Percentiles rank a stretch among this genome's conserved stretches.
Evolutionary conservation across 2,329 filamentous ascomycete genomes (phyloP).

Genomic region (Fusarium sp.): DNA sequence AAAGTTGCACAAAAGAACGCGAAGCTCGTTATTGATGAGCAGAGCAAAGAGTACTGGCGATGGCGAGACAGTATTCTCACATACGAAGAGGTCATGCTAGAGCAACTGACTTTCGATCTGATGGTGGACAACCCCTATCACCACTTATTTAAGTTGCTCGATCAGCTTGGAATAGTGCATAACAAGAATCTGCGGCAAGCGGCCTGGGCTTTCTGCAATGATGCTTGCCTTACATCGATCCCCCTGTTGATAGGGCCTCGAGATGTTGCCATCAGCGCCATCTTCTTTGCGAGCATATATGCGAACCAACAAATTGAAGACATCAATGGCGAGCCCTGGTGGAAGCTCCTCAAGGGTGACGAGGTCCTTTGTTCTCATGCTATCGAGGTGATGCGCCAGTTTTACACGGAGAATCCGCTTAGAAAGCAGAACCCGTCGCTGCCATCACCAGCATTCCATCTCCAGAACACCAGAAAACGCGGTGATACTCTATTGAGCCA

Average conservation of each 20-base stretch:
- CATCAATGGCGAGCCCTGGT: conserved; percentile 83
- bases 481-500: conserved; percentile 56
- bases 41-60: conserved; percentile 97
- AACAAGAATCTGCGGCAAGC: conserved; percentile 86
- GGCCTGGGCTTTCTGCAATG: conserved; percentile 94
- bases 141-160: conserved; percentile 82
- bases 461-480: conserved; percentile 66
- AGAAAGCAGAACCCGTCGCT: conserved; percentile 65
- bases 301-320: conserved; percentile 81
- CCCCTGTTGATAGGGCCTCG: conserved; percentile 83
- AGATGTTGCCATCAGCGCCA: conserved; percentile 83
- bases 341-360: conserved; percentile 79
- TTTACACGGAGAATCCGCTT: conserved; percentile 72
- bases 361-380: conserved; percentile 76
- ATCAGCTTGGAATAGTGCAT: conserved; percentile 77
- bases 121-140: conserved; percentile 90
- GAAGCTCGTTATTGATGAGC: conserved; percentile 90
- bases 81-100: conserved; percentile 92
- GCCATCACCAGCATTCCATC: conserved; percentile 64
- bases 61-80: conserved; percentile 95
- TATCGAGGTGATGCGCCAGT: conserved; percentile 79
- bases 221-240: conserved; percentile 84
- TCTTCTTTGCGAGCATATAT: conserved; percentile 87
- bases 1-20: conserved; percentile 95
- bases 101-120: conserved; percentile 92